These are phyloP conservation scores for Ogataea neopini DNA, from an alignment of 805 yeast genomes.

Conservation along the genomic window DNA sequence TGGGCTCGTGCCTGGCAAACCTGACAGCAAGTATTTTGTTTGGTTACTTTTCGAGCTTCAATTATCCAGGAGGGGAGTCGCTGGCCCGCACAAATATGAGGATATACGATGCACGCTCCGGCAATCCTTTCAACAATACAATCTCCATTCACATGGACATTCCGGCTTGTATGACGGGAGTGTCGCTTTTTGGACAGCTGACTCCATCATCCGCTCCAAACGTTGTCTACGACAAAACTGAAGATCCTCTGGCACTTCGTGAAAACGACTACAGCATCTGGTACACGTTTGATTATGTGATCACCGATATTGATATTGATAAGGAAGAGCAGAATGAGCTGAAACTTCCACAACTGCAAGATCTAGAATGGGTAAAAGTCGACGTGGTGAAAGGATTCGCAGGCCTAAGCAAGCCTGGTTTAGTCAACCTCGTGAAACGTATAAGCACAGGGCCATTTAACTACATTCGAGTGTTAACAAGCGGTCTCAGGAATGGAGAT, in stretches of 20 bases:
- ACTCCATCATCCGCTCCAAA: constrained; percentile 36
- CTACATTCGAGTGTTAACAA: background rate
- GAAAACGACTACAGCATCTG: constrained; percentile 34
- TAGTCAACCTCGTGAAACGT: background rate
- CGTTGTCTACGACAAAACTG: constrained; percentile 71
- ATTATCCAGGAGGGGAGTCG: constrained; percentile 91
- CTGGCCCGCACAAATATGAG: constrained; percentile 48
- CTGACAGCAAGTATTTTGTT: constrained; percentile 47
- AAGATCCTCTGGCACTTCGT: constrained; percentile 42
- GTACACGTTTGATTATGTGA: constrained; percentile 51
- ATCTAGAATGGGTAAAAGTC: constrained; percentile 46
- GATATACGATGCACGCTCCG: constrained; percentile 8
- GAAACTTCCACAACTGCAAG: constrained; percentile 29
- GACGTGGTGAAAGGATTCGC: constrained; percentile 41
- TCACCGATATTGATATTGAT: constrained; percentile 40
- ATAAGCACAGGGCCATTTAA: constrained; percentile 13
- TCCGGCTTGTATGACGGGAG: constrained; percentile 86
- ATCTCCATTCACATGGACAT: constrained; percentile 71
- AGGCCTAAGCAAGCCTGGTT: constrained; percentile 37
- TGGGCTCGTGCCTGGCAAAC: constrained; percentile 37
- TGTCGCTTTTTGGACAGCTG: constrained; percentile 70
- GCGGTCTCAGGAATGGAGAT: constrained; percentile 15
- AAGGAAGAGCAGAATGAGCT: constrained; percentile 5
- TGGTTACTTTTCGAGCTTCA: constrained; percentile 64
- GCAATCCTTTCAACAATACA: constrained; percentile 10